phyloP scores from a whole-genome alignment of 2,329 filamentous ascomycete genomes.

The Talaromyces sp. region DNA sequence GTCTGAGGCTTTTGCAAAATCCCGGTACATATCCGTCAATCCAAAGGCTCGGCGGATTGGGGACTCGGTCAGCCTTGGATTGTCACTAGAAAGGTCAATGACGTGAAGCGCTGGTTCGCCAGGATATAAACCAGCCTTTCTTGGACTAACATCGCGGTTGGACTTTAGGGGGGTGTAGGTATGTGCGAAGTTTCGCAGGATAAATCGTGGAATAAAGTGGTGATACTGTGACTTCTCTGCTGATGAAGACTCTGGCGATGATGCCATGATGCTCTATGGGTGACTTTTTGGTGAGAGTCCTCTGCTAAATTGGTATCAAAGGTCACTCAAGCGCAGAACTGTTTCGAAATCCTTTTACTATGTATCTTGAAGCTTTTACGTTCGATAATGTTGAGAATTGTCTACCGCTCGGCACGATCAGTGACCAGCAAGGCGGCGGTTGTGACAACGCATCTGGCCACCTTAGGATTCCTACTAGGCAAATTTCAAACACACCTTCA shows the following conservation, averaged over 20 bases:
- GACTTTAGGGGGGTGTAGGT: slow-evolving; percentile 8
- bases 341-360: no score
- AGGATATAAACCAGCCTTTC: slow-evolving; percentile 8
- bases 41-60: slow-evolving; percentile 29
- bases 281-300: no score
- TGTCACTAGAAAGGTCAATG: slow-evolving; percentile 24
- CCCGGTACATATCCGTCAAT: slow-evolving; percentile 35
- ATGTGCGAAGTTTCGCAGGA: slow-evolving; percentile 36
- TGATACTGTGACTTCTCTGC: slow-evolving; percentile 28
- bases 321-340: no score
- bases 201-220: slow-evolving; percentile 39
- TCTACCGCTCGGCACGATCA: no score
- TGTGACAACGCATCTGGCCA: no score
- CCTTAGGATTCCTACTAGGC: no score
- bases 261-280: not conserved
- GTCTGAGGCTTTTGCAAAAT: slow-evolving; percentile 24
- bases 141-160: slow-evolving; percentile 7
- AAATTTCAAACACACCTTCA: no score
- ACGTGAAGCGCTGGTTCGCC: slow-evolving; percentile 26
- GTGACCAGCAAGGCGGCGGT: no score
- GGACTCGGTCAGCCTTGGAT: slow-evolving; percentile 21
- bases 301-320: no score
- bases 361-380: no score
- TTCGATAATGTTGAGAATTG: no score
- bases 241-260: not conserved